A percentile compares a stretch with the other conserved stretches of the same genome.
These are phyloP conservation scores for Tetracladium setigerum DNA, from an alignment of 495 filamentous ascomycete genomes.

Conservation along the genomic window DNA sequence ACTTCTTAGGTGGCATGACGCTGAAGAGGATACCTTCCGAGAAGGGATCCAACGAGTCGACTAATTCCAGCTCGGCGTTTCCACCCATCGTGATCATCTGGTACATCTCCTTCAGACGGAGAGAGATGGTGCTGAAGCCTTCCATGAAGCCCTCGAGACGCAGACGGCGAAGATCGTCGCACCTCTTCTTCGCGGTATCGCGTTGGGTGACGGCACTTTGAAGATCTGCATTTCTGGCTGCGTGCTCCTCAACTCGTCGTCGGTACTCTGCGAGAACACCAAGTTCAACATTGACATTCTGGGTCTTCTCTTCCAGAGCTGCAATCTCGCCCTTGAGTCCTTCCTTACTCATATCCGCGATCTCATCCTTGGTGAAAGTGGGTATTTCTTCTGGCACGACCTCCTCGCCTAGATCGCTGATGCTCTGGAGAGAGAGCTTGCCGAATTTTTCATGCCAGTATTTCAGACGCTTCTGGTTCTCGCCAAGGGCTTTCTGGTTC, in stretches of 20 bases:
- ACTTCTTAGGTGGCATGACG: slow-evolving; percentile 99
- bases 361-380: slow-evolving; percentile 80
- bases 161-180: slow-evolving; percentile 82
- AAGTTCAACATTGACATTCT: slow-evolving; percentile 82
- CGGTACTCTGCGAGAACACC: slow-evolving; percentile 90
- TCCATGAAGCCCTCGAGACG: slow-evolving; percentile 97
- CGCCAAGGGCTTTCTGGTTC: slow-evolving; percentile 78
- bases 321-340: slow-evolving; percentile 82
- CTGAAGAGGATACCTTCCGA: slow-evolving; percentile 93
- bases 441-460: slow-evolving; percentile 86
- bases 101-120: slow-evolving; percentile 98
- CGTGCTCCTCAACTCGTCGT: slow-evolving; percentile 79
- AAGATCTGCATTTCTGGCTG: slow-evolving; percentile 72
- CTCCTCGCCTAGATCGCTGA: slow-evolving; percentile 58
- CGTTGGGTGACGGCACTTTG: slow-evolving; percentile 64
- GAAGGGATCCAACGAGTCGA: slow-evolving; percentile 93
- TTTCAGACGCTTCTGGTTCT: slow-evolving; percentile 75
- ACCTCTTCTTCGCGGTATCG: slow-evolving; percentile 79
- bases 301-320: slow-evolving; percentile 83
- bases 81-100: slow-evolving; percentile 99
- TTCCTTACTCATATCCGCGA: slow-evolving; percentile 87
- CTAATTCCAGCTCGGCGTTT: slow-evolving; percentile 93
- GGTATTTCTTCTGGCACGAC: slow-evolving; percentile 50
- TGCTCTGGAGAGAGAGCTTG: slow-evolving; percentile 71
- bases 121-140: slow-evolving; percentile 89